phyloP scores from a whole-genome alignment of 495 filamentous ascomycete species.

The Penicillium tannophilum region DNA sequence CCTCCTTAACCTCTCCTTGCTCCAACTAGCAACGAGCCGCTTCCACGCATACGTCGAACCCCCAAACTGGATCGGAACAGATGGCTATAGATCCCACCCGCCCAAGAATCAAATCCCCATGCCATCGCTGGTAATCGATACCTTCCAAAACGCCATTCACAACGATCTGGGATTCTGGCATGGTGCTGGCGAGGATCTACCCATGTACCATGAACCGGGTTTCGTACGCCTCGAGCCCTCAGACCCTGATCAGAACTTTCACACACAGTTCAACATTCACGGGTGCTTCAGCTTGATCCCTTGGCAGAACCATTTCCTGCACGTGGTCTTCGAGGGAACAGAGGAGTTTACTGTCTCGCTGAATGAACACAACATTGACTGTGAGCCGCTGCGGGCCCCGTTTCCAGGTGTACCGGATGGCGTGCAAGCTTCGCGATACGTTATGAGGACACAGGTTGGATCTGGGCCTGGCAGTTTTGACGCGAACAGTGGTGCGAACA shows the following conservation, averaged over 20 bases:
- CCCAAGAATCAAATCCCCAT: not conserved
- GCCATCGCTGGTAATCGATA: conserved; percentile 62
- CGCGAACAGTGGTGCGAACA: conserved; percentile 4
- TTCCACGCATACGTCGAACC: conserved; percentile 6
- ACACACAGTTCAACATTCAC: conserved; percentile 60
- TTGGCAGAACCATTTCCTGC: conserved; percentile 61
- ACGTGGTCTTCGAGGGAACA: conserved; percentile 68
- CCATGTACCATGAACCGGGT: conserved; percentile 49
- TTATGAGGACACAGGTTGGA: conserved; percentile 15
- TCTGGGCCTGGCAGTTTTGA: conserved; percentile 1
- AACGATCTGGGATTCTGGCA: conserved; percentile 75
- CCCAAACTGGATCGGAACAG: conserved; percentile 12
- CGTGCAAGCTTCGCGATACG: conserved; percentile 68
- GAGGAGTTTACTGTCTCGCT: conserved; percentile 69
- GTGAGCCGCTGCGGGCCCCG: conserved; percentile 59
- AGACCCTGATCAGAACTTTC: conserved; percentile 69
- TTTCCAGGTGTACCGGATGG: conserved; percentile 77
- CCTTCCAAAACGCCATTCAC: conserved; percentile 53
- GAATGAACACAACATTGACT: conserved; percentile 70
- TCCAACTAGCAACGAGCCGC: conserved; percentile 5
- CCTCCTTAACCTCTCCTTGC: not conserved
- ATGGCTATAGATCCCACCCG: not conserved
- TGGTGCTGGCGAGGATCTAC: conserved; percentile 64
- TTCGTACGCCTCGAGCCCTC: conserved; percentile 61
- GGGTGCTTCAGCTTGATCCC: conserved; percentile 62